Conservation (phyloP, 2,329 filamentous ascomycete genomes). For the Venturia aucupariae region DNA sequence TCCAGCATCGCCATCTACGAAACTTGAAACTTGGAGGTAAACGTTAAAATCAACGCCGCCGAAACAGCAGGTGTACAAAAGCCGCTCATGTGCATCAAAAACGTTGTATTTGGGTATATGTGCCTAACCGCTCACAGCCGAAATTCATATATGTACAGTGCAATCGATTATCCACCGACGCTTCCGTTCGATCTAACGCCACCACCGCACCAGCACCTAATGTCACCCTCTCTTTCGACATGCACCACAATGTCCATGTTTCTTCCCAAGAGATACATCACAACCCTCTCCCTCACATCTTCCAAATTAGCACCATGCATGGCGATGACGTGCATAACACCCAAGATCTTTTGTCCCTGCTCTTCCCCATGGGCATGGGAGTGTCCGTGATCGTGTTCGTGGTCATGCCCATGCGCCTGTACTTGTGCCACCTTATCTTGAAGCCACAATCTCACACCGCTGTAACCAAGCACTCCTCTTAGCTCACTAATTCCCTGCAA, state of each 20-base stretch:
- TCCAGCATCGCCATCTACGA: no score
- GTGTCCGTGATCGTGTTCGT: slow-evolving; percentile 28
- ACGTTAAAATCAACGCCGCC: no score
- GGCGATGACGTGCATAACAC: slow-evolving; percentile 79
- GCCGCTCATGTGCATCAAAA: background rate
- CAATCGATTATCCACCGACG: background rate
- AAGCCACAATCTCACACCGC: slow-evolving; percentile 86
- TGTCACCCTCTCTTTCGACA: slow-evolving; percentile 75
- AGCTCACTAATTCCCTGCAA: slow-evolving; percentile 75
- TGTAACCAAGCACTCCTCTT: slow-evolving; percentile 75
- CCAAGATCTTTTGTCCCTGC: slow-evolving; percentile 50
- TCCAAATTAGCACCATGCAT: slow-evolving; percentile 63
- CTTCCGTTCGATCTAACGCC: background rate
- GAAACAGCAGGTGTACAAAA: no score
- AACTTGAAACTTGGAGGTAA: no score
- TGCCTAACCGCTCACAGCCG: background rate
- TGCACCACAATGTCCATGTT: slow-evolving; percentile 79
- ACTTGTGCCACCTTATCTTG: slow-evolving; percentile 51
- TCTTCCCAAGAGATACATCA: slow-evolving; percentile 58
- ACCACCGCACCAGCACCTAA: slow-evolving; percentile 52
- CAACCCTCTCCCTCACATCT: slow-evolving; percentile 72
- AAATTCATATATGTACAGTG: background rate
- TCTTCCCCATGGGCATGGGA: slow-evolving; percentile 22
- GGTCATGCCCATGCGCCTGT: slow-evolving; percentile 31
- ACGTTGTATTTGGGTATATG: background rate